These are phyloP conservation scores for Phytophthora rubi DNA, from an alignment of 352 stramenopile species.

Conservation along the genomic window DNA sequence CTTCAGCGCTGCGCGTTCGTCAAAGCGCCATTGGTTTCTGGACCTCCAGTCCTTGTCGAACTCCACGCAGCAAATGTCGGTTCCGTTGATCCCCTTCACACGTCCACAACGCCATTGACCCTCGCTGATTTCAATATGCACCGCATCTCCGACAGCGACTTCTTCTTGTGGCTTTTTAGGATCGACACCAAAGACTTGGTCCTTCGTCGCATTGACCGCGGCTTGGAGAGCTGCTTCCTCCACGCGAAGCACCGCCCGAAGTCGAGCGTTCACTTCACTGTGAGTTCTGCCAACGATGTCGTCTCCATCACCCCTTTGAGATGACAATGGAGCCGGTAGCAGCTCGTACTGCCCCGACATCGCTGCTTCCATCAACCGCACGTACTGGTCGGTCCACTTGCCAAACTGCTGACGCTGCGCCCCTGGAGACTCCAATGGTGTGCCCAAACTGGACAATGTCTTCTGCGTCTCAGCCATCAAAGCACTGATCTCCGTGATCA, in stretches of 20 bases:
- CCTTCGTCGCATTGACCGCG: constrained; percentile 26
- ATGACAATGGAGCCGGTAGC: background rate
- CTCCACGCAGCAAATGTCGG: constrained; percentile 4
- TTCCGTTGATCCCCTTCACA: constrained; percentile 18
- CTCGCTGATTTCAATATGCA: constrained; percentile 16
- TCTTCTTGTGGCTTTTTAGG: constrained; percentile 7
- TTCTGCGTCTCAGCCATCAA: constrained; percentile 28
- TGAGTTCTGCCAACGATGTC: background rate
- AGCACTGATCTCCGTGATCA: constrained; percentile 50
- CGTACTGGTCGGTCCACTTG: constrained; percentile 38
- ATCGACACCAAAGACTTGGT: background rate
- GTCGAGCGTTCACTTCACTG: constrained; percentile 13
- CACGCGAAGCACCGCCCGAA: constrained; percentile 41
- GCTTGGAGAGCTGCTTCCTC: constrained; percentile 35
- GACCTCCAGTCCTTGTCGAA: constrained; percentile 5
- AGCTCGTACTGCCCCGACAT: constrained; percentile 46
- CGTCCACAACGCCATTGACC: constrained; percentile 12
- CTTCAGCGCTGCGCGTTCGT: constrained; percentile 25
- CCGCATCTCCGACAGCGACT: constrained; percentile 30
- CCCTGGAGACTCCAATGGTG: constrained; percentile 24
- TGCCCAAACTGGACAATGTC: constrained; percentile 34
- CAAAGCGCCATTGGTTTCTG: constrained; percentile 5
- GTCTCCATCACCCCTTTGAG: background rate
- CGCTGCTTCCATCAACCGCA: constrained; percentile 42
- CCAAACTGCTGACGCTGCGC: constrained; percentile 44